Base-by-base conservation (phyloP, 169 alveolate species). In the Babesia caballi region DNA sequence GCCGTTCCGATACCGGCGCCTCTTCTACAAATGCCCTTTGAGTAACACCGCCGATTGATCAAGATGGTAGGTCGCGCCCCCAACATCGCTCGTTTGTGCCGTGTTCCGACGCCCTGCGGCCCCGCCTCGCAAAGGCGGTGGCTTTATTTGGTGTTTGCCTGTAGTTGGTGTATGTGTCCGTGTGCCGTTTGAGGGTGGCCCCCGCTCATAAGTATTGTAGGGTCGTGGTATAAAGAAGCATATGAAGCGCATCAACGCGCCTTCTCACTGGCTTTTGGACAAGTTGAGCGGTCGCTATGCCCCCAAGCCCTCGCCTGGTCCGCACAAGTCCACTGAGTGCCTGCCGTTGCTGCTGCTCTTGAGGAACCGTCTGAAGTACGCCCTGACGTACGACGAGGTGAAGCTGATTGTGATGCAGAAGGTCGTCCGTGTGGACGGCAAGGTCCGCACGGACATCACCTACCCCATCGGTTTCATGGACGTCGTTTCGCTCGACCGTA, bases 221-320 rank as follows among this genome's bases (percentile, higher is more conserved):
- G 98, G 98, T 81, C 97, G 99, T 91, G 99, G 99, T 50, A 98
- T 98, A 66, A 96, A 94, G 96, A 97, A 97, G 92, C 99, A 97
- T 91, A 61, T 96, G 94, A 97, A 97, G 97, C 96, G 99, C 90
- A 93, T 97, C 68, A 94, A 94, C 77, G 99, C 99, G 82, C 99
- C 99, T 28, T 91, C 94, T 38, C 98, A 96, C 85, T 97, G 99
- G 99, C 94, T 97, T 98, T 91, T 97, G 76, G 95, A 93, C 91
- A 97, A 97, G 89, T 83, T 97, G 89, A 95, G 97, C 21, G 99
- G 99, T 49, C 92, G 89, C 59, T 97, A 92, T 82, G 95, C 95
- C 17, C 95, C 95, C 72, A 91, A 90, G 87, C 92, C 95, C 3
- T 90, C 94, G 15, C 89, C 94, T 56, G 93, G 99, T 35, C 99